Percentiles rank a stretch among this genome's conserved stretches.
phyloP scores from a whole-genome alignment of 495 filamentous ascomycete genomes.

The Penicillium cosmopolitanum region DNA sequence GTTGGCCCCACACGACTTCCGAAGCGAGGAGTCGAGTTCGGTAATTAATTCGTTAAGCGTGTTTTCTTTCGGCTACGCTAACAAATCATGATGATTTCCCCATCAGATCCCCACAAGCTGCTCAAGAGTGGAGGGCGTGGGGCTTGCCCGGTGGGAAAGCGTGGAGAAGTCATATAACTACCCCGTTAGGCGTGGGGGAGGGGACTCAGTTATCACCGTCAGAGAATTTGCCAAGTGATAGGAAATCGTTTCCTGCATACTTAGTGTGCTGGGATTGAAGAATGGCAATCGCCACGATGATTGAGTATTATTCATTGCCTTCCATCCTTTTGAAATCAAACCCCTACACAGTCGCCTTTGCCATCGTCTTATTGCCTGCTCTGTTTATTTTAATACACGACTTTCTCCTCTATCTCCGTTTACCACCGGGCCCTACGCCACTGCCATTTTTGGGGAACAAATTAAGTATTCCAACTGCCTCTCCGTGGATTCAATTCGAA shows the following conservation, averaged over 20 bases:
- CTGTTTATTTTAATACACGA: constrained; percentile 15
- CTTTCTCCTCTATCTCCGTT: constrained; percentile 15
- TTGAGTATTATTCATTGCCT: not conserved
- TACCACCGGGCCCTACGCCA: constrained; percentile 19
- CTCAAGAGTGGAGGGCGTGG: not conserved
- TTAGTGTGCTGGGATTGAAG: not conserved
- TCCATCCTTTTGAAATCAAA: not conserved
- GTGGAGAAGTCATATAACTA: not conserved
- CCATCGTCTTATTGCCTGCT: not conserved
- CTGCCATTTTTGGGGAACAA: constrained; percentile 52
- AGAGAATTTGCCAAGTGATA: not conserved
- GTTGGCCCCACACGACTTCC: too few relatives aligned
- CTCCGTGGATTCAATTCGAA: too few relatives aligned
- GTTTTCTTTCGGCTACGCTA: not conserved
- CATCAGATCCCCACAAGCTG: not conserved
- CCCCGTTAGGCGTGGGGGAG: too few relatives aligned
- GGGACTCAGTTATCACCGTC: too few relatives aligned
- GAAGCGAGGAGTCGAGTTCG: too few relatives aligned
- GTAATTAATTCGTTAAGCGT: too few relatives aligned
- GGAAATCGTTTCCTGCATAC: not conserved
- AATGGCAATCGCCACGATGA: not conserved
- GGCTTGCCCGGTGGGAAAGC: not conserved
- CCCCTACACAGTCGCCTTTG: not conserved
- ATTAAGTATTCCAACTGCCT: constrained; percentile 42
- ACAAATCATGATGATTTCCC: not conserved